Conservation (phyloP, 805 yeast species). For the Lachancea waltii region DNA sequence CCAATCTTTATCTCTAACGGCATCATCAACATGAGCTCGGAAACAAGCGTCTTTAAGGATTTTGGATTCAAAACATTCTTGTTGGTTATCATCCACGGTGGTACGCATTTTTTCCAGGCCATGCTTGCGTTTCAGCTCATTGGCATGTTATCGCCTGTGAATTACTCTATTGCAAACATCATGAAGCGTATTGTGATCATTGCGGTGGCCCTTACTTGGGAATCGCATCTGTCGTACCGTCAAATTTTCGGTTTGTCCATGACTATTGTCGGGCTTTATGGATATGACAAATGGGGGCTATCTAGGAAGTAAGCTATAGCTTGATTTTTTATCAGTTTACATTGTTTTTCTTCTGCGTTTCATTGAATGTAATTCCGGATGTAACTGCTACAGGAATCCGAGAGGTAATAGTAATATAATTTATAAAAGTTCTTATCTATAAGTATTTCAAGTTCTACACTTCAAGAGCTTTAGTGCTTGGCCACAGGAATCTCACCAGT, state of each 20-base stretch:
- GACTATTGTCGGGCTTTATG: conserved; percentile 57
- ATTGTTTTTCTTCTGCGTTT: no score
- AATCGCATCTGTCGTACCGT: conserved; percentile 38
- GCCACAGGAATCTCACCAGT: conserved; percentile 54
- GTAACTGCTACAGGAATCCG: no score
- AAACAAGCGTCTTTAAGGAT: conserved; percentile 26
- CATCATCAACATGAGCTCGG: conserved; percentile 24
- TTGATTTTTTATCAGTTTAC: no score
- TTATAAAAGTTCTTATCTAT: not conserved
- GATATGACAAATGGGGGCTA: conserved; percentile 64
- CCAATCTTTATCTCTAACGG: conserved; percentile 63
- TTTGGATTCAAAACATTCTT: conserved; percentile 26
- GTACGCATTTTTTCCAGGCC: conserved; percentile 65
- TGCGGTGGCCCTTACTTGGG: conserved; percentile 58
- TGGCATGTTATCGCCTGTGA: conserved; percentile 67
- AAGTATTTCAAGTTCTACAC: no score
- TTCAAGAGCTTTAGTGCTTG: conserved; percentile 26
- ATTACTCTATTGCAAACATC: conserved; percentile 73
- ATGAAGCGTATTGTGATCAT: conserved; percentile 68
- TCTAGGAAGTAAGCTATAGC: conserved; percentile 1
- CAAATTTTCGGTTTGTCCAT: conserved; percentile 50
- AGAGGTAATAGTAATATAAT: no score
- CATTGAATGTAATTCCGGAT: no score
- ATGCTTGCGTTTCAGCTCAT: conserved; percentile 70
- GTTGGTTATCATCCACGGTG: conserved; percentile 54